These are phyloP conservation scores for Anacardium occidentale DNA, from an alignment of 345 rosid species.

Conservation along the genomic window DNA sequence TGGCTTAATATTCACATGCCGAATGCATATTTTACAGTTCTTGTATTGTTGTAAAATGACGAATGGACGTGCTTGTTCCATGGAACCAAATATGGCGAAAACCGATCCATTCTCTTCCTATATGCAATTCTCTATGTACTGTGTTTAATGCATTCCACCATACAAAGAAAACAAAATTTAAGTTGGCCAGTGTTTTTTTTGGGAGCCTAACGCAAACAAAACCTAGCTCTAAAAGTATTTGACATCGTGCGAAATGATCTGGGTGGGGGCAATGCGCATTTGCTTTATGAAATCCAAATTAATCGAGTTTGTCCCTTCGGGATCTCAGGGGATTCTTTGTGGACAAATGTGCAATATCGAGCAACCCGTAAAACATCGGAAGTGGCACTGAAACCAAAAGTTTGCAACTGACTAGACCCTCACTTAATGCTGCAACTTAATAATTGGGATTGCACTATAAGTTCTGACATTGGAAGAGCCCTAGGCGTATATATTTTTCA, in stretches of 20 bases:
- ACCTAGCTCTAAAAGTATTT: slow-evolving; percentile 1
- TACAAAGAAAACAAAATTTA: background rate
- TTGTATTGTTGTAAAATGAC: too few species aligned
- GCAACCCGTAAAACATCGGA: background rate
- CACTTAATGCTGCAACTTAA: background rate
- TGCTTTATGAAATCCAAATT: background rate
- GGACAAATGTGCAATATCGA: background rate
- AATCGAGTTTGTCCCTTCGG: slow-evolving; percentile 6
- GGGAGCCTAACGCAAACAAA: background rate
- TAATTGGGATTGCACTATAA: background rate
- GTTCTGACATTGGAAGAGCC: background rate
- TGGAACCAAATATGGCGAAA: background rate
- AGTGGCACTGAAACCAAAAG: slow-evolving; percentile 3
- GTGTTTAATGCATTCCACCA: background rate
- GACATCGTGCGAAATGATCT: background rate
- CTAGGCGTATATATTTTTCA: background rate
- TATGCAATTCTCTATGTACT: too few species aligned
- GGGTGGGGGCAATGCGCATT: slow-evolving; percentile 6
- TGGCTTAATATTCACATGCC: too few species aligned
- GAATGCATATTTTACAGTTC: too few species aligned
- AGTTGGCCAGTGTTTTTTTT: background rate
- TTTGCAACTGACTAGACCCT: slow-evolving; percentile 17
- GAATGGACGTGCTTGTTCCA: background rate
- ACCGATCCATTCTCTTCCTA: background rate
- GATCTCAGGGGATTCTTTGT: background rate